Percentiles rank a stretch among this genome's conserved stretches.
Evolutionary conservation across 2,329 filamentous ascomycete species (phyloP).

Genomic region (Scedosporium dehoogii): DNA sequence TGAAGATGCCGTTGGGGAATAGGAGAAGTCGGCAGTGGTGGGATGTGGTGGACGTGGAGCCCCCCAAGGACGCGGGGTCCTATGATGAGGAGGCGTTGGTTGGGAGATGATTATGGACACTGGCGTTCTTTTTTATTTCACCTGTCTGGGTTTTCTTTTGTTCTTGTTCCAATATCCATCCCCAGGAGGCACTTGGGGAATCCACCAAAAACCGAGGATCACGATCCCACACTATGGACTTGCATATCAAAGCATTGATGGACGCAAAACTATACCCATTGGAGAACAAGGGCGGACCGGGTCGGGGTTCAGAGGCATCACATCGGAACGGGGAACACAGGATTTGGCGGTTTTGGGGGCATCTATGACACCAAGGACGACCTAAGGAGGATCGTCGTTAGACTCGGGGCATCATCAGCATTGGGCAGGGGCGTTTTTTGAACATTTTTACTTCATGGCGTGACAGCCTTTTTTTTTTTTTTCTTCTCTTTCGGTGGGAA

Average conservation of each 20-base stretch:
- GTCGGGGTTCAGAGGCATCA: too few relatives aligned
- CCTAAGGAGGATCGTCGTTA: not conserved
- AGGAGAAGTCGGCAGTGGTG: slow-evolving; percentile 22
- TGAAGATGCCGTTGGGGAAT: slow-evolving; percentile 11
- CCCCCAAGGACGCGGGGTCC: not conserved
- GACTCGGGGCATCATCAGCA: not conserved
- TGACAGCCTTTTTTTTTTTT: not conserved
- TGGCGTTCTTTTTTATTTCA: not conserved
- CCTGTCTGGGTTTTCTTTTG: not conserved
- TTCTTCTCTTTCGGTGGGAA: not conserved
- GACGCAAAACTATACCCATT: too few relatives aligned
- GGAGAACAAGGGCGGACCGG: too few relatives aligned
- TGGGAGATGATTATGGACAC: not conserved
- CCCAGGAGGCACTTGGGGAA: not conserved
- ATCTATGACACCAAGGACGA: not conserved
- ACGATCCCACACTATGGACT: not conserved
- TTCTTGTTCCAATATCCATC: not conserved
- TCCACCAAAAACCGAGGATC: not conserved
- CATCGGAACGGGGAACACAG: not conserved
- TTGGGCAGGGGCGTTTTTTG: not conserved
- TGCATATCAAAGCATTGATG: not conserved
- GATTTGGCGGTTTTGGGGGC: not conserved
- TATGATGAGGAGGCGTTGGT: not conserved
- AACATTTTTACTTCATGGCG: not conserved
- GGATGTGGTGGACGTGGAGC: slow-evolving; percentile 22